Evolutionary conservation across 2,329 filamentous ascomycete species (phyloP).

Genomic region (Chrysosporium keratinophilum): DNA sequence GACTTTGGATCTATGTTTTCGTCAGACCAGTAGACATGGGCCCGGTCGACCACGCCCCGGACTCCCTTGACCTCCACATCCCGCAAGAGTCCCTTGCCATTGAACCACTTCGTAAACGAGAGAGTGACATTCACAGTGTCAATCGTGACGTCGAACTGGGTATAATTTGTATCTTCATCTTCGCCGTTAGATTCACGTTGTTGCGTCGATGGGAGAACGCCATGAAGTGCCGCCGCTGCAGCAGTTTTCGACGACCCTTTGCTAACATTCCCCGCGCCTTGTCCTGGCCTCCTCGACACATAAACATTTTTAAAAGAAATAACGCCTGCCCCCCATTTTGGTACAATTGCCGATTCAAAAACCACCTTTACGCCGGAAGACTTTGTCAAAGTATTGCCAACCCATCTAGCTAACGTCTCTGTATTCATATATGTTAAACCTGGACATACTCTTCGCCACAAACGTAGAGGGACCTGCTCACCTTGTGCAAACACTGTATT

Average conservation of each 20-base stretch:
- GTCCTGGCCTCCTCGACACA: conserved; percentile 79
- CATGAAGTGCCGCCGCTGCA: conserved; percentile 69
- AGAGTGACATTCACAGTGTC: conserved; percentile 92
- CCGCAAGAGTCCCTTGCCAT: conserved; percentile 79
- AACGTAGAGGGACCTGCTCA: conserved; percentile 31
- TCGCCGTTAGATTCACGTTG: conserved; percentile 26
- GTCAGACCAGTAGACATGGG: conserved; percentile 62
- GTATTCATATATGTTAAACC: conserved; percentile 2
- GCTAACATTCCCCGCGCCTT: conserved; percentile 68
- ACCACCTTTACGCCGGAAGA: conserved; percentile 88
- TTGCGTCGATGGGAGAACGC: conserved; percentile 32
- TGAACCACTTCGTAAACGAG: conserved; percentile 99
- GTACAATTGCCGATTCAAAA: conserved; percentile 95
- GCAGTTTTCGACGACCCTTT: conserved; percentile 82
- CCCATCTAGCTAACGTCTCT: conserved; percentile 88
- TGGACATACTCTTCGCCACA: background rate
- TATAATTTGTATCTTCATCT: conserved; percentile 90
- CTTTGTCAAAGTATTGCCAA: conserved; percentile 89
- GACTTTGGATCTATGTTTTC: conserved; percentile 67
- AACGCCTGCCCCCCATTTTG: conserved; percentile 87
- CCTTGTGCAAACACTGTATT: conserved; percentile 95
- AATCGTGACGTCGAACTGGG: conserved; percentile 90
- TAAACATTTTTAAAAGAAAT: conserved; percentile 97
- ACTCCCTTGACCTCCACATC: conserved; percentile 93
- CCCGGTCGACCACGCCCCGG: conserved; percentile 82